These are phyloP conservation scores for Globisporangium paroecandrum DNA, from an alignment of 352 stramenopile species.

Conservation along the genomic window DNA sequence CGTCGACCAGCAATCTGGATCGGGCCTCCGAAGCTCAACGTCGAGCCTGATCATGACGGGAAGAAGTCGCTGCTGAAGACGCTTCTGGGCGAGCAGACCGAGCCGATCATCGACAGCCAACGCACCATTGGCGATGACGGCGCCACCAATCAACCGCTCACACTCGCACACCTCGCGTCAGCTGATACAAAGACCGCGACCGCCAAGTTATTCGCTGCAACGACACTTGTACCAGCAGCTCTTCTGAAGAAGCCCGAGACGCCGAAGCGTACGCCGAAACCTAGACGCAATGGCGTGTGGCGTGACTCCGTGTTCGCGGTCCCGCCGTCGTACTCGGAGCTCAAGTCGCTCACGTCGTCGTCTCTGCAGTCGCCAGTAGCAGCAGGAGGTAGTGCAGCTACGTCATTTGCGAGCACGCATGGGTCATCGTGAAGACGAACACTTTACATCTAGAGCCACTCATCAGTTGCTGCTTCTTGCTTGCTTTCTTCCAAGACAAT, in stretches of 20 bases:
- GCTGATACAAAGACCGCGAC: not conserved
- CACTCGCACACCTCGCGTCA: not conserved
- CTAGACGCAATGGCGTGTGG: slow-evolving; percentile 3
- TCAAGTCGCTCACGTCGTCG: slow-evolving; percentile 9
- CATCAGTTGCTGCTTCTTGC: too few relatives aligned
- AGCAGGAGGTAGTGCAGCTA: not conserved
- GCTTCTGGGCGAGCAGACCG: slow-evolving; percentile 9
- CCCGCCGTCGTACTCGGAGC: slow-evolving; percentile 13
- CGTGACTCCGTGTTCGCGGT: slow-evolving; percentile 21
- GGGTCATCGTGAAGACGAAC: not conserved
- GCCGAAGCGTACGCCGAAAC: slow-evolving; percentile 6
- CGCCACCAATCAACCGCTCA: not conserved
- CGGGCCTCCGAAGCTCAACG: slow-evolving; percentile 6
- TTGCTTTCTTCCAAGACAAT: not conserved
- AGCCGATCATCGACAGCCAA: not conserved
- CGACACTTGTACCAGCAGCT: not conserved
- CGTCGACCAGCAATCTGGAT: slow-evolving; percentile 20
- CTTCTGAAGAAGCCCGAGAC: slow-evolving; percentile 1
- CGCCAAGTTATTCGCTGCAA: slow-evolving; percentile 17
- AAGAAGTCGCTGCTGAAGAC: slow-evolving; percentile 9
- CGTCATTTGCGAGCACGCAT: not conserved
- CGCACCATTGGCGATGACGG: not conserved
- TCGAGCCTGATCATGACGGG: not conserved
- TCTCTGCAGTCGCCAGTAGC: not conserved
- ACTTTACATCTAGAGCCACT: not conserved